Evolutionary conservation across 2,329 filamentous ascomycete genomes (phyloP).

Genomic region (Tolypocladium pustulatum): DNA sequence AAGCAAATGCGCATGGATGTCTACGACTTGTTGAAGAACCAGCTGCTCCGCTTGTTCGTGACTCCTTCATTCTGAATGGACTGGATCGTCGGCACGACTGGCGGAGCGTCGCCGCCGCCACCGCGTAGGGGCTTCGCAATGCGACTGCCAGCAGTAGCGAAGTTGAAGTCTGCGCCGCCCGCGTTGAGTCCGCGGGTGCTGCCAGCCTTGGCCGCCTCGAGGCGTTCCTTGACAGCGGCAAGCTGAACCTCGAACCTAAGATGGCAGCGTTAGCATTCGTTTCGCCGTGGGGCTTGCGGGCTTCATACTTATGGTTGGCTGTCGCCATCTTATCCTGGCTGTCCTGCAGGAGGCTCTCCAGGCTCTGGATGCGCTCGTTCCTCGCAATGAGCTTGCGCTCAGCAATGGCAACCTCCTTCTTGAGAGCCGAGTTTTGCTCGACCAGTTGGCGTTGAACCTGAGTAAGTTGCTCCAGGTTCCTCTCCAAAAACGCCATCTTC

Average conservation of each 20-base stretch:
- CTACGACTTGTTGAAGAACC: constrained; percentile 60
- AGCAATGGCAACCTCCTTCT: constrained; percentile 98
- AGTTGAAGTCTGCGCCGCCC: constrained; percentile 61
- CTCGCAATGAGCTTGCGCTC: constrained; percentile 93
- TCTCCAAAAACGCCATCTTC: constrained; percentile 99
- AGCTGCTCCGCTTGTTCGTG: constrained; percentile 57
- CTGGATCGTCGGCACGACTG: constrained; percentile 44
- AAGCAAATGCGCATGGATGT: constrained; percentile 1
- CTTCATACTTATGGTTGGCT: constrained; percentile 85
- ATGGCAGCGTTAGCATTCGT: neutral
- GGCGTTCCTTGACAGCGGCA: constrained; percentile 91
- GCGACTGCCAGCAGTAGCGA: constrained; percentile 50
- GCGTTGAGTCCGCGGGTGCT: constrained; percentile 75
- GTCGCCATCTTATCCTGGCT: constrained; percentile 97
- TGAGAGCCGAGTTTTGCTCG: constrained; percentile 91
- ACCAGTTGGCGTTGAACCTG: constrained; percentile 96
- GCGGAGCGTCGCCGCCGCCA: constrained; percentile 36
- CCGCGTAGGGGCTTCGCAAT: constrained; percentile 61
- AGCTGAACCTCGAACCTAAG: constrained; percentile 91
- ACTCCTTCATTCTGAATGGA: constrained; percentile 46
- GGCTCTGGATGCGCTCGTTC: constrained; percentile 91
- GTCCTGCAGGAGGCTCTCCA: constrained; percentile 87
- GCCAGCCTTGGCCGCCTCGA: constrained; percentile 88
- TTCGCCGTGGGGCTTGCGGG: neutral
- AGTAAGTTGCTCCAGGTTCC: constrained; percentile 94